A percentile compares a stretch with the other conserved stretches of the same genome.
Conservation (phyloP, 352 stramenopile species). For the Pythium oligandrum region DNA sequence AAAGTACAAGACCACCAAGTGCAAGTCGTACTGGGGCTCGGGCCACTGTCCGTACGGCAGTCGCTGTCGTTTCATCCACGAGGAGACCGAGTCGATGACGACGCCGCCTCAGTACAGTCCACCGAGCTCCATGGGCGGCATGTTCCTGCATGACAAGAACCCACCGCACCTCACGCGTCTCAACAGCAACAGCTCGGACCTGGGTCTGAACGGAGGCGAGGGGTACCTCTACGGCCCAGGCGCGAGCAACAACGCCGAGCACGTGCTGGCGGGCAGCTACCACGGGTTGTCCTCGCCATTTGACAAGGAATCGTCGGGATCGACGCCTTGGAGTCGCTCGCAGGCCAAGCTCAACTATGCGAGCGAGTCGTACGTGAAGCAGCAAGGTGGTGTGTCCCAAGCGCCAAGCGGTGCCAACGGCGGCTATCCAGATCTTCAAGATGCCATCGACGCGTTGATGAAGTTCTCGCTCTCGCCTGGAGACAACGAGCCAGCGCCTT, state of each 20-base stretch:
- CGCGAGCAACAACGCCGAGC: constrained; percentile 21
- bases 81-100: constrained; percentile 61
- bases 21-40: constrained; percentile 89
- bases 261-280: no score
- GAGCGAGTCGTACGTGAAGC: no score
- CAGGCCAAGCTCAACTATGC: no score
- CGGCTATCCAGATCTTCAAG: constrained; percentile 74
- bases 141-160: constrained; percentile 65
- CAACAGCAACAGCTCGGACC: neutral
- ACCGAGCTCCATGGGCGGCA: constrained; percentile 29
- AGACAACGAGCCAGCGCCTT: constrained; percentile 27
- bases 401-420: constrained; percentile 7
- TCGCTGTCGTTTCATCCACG: constrained; percentile 87
- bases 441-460: constrained; percentile 86
- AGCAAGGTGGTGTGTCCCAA: no score
- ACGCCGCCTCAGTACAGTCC: constrained; percentile 48
- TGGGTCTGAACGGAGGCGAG: no score
- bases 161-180: constrained; percentile 17
- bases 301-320: no score
- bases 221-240: constrained; percentile 3
- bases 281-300: no score
- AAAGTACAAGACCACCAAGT: constrained; percentile 92
- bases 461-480: constrained; percentile 69
- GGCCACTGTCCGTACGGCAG: constrained; percentile 84
- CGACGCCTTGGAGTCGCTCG: no score